Conservation (phyloP, 179 eudicot genomes). For the Vitellaria paradoxa region DNA sequence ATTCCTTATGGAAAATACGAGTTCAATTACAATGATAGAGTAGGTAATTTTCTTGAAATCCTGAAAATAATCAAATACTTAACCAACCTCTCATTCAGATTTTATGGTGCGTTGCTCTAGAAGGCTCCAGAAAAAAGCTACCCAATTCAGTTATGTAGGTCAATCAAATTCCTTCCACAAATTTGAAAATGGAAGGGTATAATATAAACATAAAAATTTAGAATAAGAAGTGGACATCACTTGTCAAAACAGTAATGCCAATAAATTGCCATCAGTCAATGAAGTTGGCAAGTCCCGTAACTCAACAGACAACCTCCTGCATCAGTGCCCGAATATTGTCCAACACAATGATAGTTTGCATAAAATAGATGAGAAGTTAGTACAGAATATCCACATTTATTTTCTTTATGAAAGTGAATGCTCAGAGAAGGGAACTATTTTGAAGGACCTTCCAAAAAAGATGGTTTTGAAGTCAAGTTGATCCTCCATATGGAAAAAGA, state of each 20-base stretch:
- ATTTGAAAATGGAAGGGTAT: background rate
- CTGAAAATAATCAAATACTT: background rate
- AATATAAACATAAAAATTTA: background rate
- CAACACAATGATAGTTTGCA: background rate
- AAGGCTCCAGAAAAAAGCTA: too few species aligned
- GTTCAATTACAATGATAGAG: background rate
- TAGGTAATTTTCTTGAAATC: background rate
- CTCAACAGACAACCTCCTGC: background rate
- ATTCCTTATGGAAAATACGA: background rate
- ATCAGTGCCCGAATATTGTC: constrained; percentile 1
- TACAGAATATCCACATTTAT: background rate
- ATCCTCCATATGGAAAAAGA: background rate
- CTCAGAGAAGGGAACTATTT: background rate
- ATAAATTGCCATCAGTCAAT: background rate
- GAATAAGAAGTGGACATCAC: background rate
- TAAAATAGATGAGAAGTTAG: background rate
- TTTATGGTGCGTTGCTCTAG: too few species aligned
- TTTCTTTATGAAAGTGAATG: background rate
- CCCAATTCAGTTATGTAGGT: background rate
- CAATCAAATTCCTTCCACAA: background rate
- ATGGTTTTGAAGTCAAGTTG: background rate
- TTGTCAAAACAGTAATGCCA: background rate
- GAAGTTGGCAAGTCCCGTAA: background rate
- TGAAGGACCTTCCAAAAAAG: too few species aligned
- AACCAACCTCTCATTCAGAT: too few species aligned